Percentiles rank a stretch among this genome's conserved stretches.
phyloP scores from a whole-genome alignment of 2,329 filamentous ascomycete species.

The Colletotrichum euphorbiae region DNA sequence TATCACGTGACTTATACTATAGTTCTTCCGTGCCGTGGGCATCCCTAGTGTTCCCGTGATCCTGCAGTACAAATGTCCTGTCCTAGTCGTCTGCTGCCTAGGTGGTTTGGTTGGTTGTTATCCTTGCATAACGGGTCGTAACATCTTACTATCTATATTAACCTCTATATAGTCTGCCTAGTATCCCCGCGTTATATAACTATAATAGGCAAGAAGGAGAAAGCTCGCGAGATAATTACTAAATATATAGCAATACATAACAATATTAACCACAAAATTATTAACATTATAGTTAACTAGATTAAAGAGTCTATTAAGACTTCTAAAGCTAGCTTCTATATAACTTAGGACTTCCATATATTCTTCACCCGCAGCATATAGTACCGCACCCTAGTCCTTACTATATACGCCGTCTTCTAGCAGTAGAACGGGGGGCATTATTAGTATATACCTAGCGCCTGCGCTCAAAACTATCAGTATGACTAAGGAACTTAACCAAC shows the following conservation, averaged over 20 bases:
- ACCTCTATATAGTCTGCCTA: constrained; percentile 50
- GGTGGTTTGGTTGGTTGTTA: too few relatives aligned
- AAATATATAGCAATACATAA: constrained; percentile 54
- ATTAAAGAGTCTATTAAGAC: constrained; percentile 58
- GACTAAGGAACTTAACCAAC: constrained; percentile 49
- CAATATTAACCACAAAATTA: constrained; percentile 54
- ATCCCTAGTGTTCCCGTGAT: too few relatives aligned
- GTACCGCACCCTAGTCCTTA: constrained; percentile 56
- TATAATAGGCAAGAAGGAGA: constrained; percentile 50
- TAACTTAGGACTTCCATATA: constrained; percentile 58
- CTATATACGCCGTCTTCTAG: constrained; percentile 59
- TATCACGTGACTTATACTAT: too few relatives aligned
- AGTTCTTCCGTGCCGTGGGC: too few relatives aligned
- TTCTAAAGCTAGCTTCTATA: constrained; percentile 50
- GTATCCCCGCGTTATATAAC: constrained; percentile 57
- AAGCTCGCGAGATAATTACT: constrained; percentile 50
- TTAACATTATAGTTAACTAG: constrained; percentile 54
- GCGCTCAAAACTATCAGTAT: constrained; percentile 57
- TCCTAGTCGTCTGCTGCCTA: too few relatives aligned
- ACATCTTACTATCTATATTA: constrained; percentile 49
- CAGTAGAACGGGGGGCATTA: constrained; percentile 59
- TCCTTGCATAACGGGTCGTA: too few relatives aligned
- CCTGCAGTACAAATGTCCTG: too few relatives aligned
- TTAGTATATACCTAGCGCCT: constrained; percentile 54
- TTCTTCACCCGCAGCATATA: constrained; percentile 58